Base-by-base conservation (phyloP, 371 early-diverging fungal species). In the Mortierella sp. region DNA sequence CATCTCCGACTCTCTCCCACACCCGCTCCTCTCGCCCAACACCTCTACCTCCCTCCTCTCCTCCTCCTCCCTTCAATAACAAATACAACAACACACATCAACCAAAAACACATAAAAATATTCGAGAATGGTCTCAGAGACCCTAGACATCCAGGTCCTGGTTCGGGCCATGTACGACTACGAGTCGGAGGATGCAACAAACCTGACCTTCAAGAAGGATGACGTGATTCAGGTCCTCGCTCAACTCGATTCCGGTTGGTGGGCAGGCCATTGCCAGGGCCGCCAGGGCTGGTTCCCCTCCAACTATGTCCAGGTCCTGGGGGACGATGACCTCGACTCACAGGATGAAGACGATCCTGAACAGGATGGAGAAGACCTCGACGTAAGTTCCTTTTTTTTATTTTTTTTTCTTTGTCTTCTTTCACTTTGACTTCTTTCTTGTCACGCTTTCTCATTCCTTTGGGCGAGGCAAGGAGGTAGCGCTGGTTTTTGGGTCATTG, bases 171-270 rank as follows among this genome's bases (percentile, higher is more conserved):
- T 98, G 75, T 96, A 97, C 79, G 93, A 95, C 82, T 97, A 96
- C 83, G 87, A 91, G 70, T 92, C 96, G 38, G 90, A 92, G 41
- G 97, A 96, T 77, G 83, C 92, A 41, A 84, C 84, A 38, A 84
- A 94, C 70, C 90, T 98, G 77, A 92, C 95, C 24, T 97, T 98
- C 82, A 90, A 91, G 72, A 89, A 94, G 79, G 95, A 95, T 74
- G 97, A 95, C 78, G 89, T 96, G 70, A 95, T 98, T 83, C 93
- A 96, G 78, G 97, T 98, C 0, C 89, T 96, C 38, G 92, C 93
- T 5, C 93, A 95, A 76, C 92, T 97, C 60, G 94, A 96, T 75
- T 94, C 96, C 3, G 98, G 98, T 12, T 98, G 98, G 98, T 98
- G 98, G 98, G 96, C 97, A 76, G 96, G 96, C 51, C 88, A 88